Base-by-base conservation (phyloP, 441 rosid genomes). In the Syzygium syzygioides region DNA sequence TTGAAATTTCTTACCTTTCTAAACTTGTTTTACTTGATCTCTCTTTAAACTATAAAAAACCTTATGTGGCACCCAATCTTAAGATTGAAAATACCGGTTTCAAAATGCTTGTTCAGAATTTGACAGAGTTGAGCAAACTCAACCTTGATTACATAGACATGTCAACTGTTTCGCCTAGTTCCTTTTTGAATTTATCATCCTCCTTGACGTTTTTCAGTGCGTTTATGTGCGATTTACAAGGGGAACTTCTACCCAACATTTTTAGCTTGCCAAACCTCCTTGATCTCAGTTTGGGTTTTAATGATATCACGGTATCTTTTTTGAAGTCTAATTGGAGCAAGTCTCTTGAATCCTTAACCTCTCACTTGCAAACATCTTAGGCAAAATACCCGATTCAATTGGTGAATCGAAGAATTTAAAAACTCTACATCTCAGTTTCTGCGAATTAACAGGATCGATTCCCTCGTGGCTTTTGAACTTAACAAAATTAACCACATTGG, bases 151-250 rank as follows among this genome's bases (percentile, higher is more conserved):
- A 0, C 0, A 2, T 59, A 59, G 64, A 59, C 30, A 26, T 59
- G 64, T 59, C 30, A 26, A 1, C 4, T 59, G 3, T 59, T 26
- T 5, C 4, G 7, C 15, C 6, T 0, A 26, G 15, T 59, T 26
- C 15, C 6, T 26, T 59, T 1, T 0, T 12, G 64, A 59, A 59
- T 59, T 59, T 59, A 26, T 59, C 64, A 26, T 26, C 64, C 30
- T 26, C 64, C 64, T 59, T 59, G 15, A 59, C 2, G 0, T 12
- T 26, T 11, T 59, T 59, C 15, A 26, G 3, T 5, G 64, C 2
- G 2, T 0, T 0, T 59, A 0, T 0, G 0, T 59, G 30, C 64
- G 3, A 0, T 0, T 26, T 26, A 26, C 15, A 1, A 0, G 30
- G 30, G 64, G 64, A 59, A 59, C 64, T 59, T 59, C 64, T 3